Evolutionary conservation across 192 early-diverging fungal species (phyloP).

Genomic region (Umbelopsis isabellina): DNA sequence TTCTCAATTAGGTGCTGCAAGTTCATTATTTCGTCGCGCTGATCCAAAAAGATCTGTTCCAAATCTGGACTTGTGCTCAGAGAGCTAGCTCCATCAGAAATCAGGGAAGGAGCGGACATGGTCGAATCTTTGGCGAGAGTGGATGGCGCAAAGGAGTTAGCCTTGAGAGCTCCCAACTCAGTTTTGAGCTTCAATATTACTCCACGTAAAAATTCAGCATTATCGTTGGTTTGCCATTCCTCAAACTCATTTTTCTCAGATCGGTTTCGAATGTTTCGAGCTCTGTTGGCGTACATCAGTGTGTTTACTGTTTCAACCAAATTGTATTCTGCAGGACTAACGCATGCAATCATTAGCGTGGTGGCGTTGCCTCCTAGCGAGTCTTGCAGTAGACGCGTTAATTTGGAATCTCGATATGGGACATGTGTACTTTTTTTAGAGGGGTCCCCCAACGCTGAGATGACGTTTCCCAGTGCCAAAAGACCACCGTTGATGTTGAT

Average conservation of each 20-base stretch:
- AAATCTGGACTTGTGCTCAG: conserved; percentile 22
- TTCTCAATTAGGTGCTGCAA: conserved; percentile 32
- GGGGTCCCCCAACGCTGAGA: conserved; percentile 91
- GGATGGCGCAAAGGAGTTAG: not conserved
- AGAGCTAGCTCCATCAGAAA: conserved; percentile 5
- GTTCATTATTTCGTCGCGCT: conserved; percentile 25
- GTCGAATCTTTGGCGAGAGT: conserved; percentile 32
- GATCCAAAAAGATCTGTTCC: conserved; percentile 29
- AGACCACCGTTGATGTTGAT: conserved; percentile 97
- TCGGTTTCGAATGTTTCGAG: conserved; percentile 94
- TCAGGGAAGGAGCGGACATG: conserved; percentile 11
- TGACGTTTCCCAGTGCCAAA: conserved; percentile 96
- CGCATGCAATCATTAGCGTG: conserved; percentile 96
- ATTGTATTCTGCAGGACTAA: conserved; percentile 84
- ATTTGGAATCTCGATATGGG: conserved; percentile 96
- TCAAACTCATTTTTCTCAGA: conserved; percentile 74
- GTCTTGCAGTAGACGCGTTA: conserved; percentile 96
- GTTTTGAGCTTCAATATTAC: conserved; percentile 64
- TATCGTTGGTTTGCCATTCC: conserved; percentile 65
- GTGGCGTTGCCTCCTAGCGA: conserved; percentile 92
- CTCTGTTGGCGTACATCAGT: conserved; percentile 93
- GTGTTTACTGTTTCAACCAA: conserved; percentile 93
- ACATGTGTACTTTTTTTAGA: conserved; percentile 70
- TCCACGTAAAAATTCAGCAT: conserved; percentile 66
- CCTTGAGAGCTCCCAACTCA: conserved; percentile 54